These are phyloP conservation scores for Phanerochaete sordida DNA, from an alignment of 768 basidiomycete species.

Conservation along the genomic window DNA sequence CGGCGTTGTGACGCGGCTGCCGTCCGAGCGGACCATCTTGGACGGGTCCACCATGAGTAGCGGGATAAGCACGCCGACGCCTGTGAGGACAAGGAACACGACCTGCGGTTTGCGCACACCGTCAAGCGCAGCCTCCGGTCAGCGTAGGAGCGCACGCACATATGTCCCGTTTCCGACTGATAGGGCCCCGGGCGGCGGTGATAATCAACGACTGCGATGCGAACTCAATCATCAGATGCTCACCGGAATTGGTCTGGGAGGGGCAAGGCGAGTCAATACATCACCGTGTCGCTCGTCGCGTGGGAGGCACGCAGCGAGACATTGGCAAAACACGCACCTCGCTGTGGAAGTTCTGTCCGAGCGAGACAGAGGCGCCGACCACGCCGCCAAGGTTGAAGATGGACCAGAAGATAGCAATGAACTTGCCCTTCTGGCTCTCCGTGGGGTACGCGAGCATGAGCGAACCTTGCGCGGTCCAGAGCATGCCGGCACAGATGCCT, in stretches of 20 bases:
- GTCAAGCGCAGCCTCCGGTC: not conserved
- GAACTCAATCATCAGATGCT: slow-evolving; percentile 13
- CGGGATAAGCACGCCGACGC: slow-evolving; percentile 65
- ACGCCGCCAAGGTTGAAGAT: slow-evolving; percentile 84
- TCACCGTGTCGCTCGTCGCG: not conserved
- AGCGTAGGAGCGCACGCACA: slow-evolving; percentile 36
- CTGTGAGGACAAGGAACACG: slow-evolving; percentile 68
- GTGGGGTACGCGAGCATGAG: slow-evolving; percentile 84
- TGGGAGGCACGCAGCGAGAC: not conserved
- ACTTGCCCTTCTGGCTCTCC: slow-evolving; percentile 72
- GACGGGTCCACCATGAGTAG: slow-evolving; percentile 68
- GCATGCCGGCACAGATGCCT: slow-evolving; percentile 65
- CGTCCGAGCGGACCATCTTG: slow-evolving; percentile 73
- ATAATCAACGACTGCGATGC: not conserved
- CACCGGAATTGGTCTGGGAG: slow-evolving; percentile 28
- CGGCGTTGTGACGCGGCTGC: slow-evolving; percentile 57
- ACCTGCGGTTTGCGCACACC: slow-evolving; percentile 44
- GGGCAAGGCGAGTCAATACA: not conserved
- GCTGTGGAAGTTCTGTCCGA: slow-evolving; percentile 68
- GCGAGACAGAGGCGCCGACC: slow-evolving; percentile 71
- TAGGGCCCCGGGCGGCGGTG: not conserved
- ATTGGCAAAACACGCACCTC: slow-evolving; percentile 34
- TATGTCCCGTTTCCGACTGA: slow-evolving; percentile 73
- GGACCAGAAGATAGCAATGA: slow-evolving; percentile 78
- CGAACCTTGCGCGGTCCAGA: slow-evolving; percentile 86